Evolutionary conservation across 768 basidiomycete species (phyloP).

Genomic region (Exsudoporus frostii): DNA sequence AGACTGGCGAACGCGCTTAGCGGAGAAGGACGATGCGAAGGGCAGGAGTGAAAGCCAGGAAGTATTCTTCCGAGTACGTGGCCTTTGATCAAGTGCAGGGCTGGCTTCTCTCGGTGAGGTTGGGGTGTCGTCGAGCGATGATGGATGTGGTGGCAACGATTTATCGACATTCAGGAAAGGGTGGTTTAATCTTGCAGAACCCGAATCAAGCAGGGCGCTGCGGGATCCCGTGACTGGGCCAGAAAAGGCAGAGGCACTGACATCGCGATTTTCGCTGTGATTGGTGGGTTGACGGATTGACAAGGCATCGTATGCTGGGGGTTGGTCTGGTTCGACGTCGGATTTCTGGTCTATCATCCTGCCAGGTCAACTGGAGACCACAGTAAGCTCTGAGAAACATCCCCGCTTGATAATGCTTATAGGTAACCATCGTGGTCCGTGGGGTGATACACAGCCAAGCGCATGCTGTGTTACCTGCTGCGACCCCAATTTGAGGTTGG

Average conservation of each 20-base stretch:
- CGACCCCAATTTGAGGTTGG: too few species aligned
- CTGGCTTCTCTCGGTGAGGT: background rate
- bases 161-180: background rate
- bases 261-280: background rate
- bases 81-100: background rate
- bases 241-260: background rate
- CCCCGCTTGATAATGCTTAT: background rate
- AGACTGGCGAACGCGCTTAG: slow-evolving; percentile 50
- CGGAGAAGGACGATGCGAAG: slow-evolving; percentile 25
- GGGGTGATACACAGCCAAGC: background rate
- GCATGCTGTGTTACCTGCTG: background rate
- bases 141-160: background rate
- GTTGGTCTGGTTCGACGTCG: background rate
- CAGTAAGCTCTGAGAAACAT: background rate
- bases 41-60: slow-evolving; percentile 32
- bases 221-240: background rate
- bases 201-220: too few species aligned
- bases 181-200: background rate
- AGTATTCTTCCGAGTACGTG: slow-evolving; percentile 2
- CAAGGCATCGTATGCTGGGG: slow-evolving; percentile 17
- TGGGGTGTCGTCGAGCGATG: background rate
- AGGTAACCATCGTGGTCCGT: background rate
- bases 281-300: background rate
- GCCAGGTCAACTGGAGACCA: background rate
- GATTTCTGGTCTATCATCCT: slow-evolving; percentile 4